These are phyloP conservation scores for Geotrichum restrictum DNA, from an alignment of 1,139 yeast genomes.

Conservation along the genomic window DNA sequence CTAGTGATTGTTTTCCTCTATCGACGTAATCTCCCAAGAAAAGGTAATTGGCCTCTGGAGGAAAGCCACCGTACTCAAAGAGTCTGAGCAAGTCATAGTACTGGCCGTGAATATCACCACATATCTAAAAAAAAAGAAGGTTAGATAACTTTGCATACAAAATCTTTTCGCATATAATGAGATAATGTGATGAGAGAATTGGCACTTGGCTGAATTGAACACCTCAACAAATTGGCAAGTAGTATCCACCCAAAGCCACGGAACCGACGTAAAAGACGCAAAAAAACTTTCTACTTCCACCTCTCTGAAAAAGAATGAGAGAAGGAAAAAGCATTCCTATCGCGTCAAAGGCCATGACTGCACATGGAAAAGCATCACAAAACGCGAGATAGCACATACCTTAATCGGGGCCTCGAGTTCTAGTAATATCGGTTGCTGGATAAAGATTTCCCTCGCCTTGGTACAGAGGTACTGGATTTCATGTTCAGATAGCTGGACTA, in stretches of 20 bases:
- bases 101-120: slow-evolving; percentile 98
- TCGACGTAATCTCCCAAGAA: slow-evolving; percentile 96
- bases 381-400: slow-evolving; percentile 43
- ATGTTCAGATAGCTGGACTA: slow-evolving; percentile 86
- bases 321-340: no score
- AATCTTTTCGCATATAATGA: no score
- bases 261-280: neutral
- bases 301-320: neutral
- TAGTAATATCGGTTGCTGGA: slow-evolving; percentile 91
- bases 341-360: neutral
- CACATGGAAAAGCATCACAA: neutral
- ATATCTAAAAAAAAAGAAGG: slow-evolving; percentile 39
- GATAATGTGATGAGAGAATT: no score
- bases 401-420: slow-evolving; percentile 97
- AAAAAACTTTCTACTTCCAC: neutral
- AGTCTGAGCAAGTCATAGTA: slow-evolving; percentile 91
- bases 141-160: no score
- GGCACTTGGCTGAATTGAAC: no score
- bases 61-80: slow-evolving; percentile 97
- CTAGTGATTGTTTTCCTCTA: slow-evolving; percentile 95
- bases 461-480: slow-evolving; percentile 95
- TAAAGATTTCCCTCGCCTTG: slow-evolving; percentile 94
- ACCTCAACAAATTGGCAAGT: no score
- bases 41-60: slow-evolving; percentile 95
- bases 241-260: no score